Percentiles rank a stretch among this genome's conserved stretches.
Evolutionary conservation across 1,284 basidiomycete species (phyloP).

Genomic region (Singerocomus rubriflavus): DNA sequence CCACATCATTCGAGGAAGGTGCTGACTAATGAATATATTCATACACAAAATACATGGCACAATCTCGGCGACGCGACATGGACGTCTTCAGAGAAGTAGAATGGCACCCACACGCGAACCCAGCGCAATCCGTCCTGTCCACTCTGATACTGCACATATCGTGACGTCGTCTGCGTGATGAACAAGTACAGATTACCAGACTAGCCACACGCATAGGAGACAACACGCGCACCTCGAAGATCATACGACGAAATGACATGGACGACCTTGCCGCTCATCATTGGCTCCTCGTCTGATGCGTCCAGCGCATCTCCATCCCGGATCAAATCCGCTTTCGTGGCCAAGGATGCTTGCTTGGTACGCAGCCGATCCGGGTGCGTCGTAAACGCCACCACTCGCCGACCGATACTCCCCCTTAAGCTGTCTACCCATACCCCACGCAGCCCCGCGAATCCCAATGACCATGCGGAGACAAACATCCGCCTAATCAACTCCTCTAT

Average conservation of each 20-base stretch:
- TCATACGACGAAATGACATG: slow-evolving; percentile 46
- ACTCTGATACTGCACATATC: slow-evolving; percentile 27
- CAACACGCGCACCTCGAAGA: slow-evolving; percentile 40
- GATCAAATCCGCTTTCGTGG: neutral
- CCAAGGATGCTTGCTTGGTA: neutral
- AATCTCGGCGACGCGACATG: no score
- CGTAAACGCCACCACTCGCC: slow-evolving; percentile 28
- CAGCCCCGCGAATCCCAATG: slow-evolving; percentile 42
- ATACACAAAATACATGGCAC: no score
- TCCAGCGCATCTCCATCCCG: neutral
- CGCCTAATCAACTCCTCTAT: neutral
- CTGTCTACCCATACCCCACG: slow-evolving; percentile 41
- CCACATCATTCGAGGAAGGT: neutral
- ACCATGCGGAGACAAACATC: neutral
- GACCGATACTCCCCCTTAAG: slow-evolving; percentile 35
- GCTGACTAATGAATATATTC: neutral
- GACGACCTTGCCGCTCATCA: slow-evolving; percentile 37
- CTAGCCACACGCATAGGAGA: neutral
- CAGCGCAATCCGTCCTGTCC: slow-evolving; percentile 27
- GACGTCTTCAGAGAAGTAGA: slow-evolving; percentile 11
- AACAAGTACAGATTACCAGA: neutral
- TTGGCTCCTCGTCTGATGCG: neutral
- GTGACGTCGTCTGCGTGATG: slow-evolving; percentile 20
- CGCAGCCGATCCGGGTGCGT: slow-evolving; percentile 14
- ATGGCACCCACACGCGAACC: slow-evolving; percentile 22